Conservation (phyloP, 208 protist species). For the Crithidia sp. region DNA sequence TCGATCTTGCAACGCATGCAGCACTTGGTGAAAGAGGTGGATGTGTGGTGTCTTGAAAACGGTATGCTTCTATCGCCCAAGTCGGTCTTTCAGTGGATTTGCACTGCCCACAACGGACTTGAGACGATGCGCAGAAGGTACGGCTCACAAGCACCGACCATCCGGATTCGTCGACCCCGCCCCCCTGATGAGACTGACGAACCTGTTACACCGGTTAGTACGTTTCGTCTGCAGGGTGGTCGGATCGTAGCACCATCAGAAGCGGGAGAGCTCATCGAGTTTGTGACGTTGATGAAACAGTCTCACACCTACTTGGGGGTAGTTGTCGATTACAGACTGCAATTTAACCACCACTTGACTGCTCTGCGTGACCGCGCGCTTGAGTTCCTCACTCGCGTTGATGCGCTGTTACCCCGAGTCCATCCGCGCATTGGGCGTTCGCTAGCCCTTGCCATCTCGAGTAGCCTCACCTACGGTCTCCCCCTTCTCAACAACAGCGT, state of each 20-base stretch:
- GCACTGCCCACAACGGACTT: background rate
- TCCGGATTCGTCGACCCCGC: background rate
- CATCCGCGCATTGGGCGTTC: background rate
- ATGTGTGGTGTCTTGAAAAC: background rate
- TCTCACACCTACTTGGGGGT: background rate
- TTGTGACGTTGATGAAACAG: no score
- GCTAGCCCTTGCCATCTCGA: background rate
- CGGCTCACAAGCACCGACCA: background rate
- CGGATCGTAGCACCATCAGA: no score
- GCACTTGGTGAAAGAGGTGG: background rate
- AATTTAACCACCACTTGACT: background rate
- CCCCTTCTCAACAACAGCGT: background rate
- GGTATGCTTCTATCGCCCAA: background rate
- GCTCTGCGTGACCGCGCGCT: background rate
- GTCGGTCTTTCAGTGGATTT: slow-evolving; percentile 4
- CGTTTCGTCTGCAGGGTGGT: no score
- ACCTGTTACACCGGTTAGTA: no score
- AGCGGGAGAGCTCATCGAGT: no score
- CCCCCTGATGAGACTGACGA: no score
- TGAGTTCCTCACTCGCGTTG: background rate
- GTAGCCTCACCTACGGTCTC: background rate
- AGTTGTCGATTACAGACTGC: background rate
- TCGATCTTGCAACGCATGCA: background rate
- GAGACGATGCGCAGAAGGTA: background rate
- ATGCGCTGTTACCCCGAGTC: background rate